These are phyloP conservation scores for Tuber indicum DNA, from an alignment of 495 filamentous ascomycete species.

Conservation along the genomic window DNA sequence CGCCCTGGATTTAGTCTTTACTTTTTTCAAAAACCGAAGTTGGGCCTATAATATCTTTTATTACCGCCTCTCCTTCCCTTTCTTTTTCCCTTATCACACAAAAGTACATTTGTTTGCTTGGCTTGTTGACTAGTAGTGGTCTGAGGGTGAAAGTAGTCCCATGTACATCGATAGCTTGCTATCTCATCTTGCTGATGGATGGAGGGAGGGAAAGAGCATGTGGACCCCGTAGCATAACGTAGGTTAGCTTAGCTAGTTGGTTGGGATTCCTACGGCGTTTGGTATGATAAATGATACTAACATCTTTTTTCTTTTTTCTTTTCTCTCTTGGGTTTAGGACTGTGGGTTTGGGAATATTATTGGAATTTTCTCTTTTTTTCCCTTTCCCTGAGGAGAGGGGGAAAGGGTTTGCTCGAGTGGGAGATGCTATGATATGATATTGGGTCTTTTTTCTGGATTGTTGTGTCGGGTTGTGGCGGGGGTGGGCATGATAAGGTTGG, in stretches of 20 bases:
- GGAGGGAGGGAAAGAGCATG: neutral
- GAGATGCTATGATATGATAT: neutral
- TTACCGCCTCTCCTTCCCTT: no score
- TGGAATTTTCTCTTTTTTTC: conserved; percentile 1
- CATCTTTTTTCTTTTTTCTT: neutral
- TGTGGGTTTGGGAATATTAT: neutral
- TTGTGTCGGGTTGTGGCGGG: neutral
- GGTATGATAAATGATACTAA: neutral
- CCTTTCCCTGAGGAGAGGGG: no score
- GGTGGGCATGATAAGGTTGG: neutral
- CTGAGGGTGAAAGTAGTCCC: neutral
- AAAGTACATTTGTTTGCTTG: neutral
- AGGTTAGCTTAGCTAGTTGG: neutral
- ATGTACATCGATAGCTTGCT: neutral
- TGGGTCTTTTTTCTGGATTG: neutral
- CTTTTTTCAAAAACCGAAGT: neutral
- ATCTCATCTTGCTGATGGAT: neutral
- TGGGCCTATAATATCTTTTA: conserved; percentile 1
- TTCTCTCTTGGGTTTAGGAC: neutral
- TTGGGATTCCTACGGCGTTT: neutral
- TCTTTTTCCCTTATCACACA: neutral
- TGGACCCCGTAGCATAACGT: neutral
- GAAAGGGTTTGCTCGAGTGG: neutral
- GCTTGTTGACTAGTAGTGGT: neutral
- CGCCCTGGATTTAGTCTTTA: neutral